Evolutionary conservation across 2,329 filamentous ascomycete genomes (phyloP).

Genomic region (Biscogniauxia mediterranea): DNA sequence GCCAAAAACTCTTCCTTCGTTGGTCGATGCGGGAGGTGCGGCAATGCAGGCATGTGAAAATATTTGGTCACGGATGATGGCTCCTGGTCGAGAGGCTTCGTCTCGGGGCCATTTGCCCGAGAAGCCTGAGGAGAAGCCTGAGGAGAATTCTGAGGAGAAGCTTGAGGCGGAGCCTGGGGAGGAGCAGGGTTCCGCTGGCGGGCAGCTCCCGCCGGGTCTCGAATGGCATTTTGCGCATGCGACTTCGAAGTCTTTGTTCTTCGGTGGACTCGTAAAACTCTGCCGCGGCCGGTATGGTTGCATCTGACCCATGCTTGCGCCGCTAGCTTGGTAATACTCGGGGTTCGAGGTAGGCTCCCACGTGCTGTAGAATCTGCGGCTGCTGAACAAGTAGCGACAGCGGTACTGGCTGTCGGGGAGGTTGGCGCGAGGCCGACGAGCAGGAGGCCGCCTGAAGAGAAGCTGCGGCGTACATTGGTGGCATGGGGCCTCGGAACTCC

Average conservation of each 20-base stretch:
- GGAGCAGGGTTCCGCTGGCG: conserved; percentile 18
- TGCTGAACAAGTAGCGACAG: conserved; percentile 39
- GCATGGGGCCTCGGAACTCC: conserved; percentile 32
- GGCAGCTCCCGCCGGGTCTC: conserved; percentile 10
- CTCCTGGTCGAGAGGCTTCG: conserved; percentile 25
- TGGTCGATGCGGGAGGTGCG: conserved; percentile 80
- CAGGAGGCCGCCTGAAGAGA: conserved; percentile 54
- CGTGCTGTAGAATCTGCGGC: conserved; percentile 37
- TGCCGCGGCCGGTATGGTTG: conserved; percentile 30
- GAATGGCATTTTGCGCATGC: conserved; percentile 19
- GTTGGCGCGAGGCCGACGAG: conserved; percentile 46
- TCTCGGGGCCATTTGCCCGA: conserved; percentile 17
- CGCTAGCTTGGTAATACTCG: conserved; percentile 36
- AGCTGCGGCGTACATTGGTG: conserved; percentile 47
- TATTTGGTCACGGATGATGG: conserved; percentile 56
- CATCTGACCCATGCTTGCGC: conserved; percentile 38
- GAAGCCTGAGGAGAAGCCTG: conserved; percentile 10
- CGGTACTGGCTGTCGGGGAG: conserved; percentile 37
- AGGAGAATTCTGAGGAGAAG: conserved; percentile 8
- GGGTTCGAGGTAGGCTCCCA: conserved; percentile 27
- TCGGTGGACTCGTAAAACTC: conserved; percentile 20
- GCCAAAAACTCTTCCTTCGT: conserved; percentile 91
- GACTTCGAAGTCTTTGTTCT: conserved; percentile 34
- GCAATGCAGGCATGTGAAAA: conserved; percentile 48
- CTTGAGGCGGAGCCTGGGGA: conserved; percentile 4